Base-by-base conservation (phyloP, 2,329 filamentous ascomycete genomes). In the Phyllosticta paracitricarpa region DNA sequence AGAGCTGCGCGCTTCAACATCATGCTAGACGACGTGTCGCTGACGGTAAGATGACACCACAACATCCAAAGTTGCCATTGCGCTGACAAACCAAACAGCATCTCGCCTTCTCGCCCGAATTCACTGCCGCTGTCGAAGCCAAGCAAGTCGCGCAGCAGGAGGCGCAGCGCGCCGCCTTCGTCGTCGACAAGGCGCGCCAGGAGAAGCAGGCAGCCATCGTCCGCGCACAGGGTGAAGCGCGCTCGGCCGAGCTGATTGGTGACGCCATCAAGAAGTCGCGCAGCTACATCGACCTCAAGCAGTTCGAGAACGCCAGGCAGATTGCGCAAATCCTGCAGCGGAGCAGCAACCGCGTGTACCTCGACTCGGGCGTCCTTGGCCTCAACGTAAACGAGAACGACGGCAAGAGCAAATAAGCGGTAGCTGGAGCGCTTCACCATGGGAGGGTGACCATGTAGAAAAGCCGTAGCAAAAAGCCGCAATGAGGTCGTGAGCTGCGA, bases 121-220 rank as follows among this genome's bases (percentile, higher is more conserved):
- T 87, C 76, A 87, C 84, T 61, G 84, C 84, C 62, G 84, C 84
- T 26, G 84, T 87, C 68, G 84, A 87, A 76, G 84, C 84, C 70
- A 87, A 87, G 74, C 84, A 87, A 72, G 84, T 87, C 61, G 84
- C 84, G 25, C 84, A 87, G 70, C 94, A 99, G 80, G 94, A 99
- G 76, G 94, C 94, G 35, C 94, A 99, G 78, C 86, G 94, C 66
- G 94, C 94, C 35, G 94, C 94, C 64, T 99, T 99, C 79, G 83
- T 99, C 58, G 94, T 99, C 67, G 94, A 99, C 86, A 97, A 97
- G 81, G 94, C 94, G 59, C 88, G 94, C 68, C 94, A 99, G 79
- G 94, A 99, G 84, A 99, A 99, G 83, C 94, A 99, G 79, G 94
- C 94, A 69, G 97, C 92, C 81, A 91, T 99, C 61, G 94, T 99